These are phyloP conservation scores for Ascochyta clinopodiicola DNA, from an alignment of 2,329 filamentous ascomycete genomes.

Conservation along the genomic window DNA sequence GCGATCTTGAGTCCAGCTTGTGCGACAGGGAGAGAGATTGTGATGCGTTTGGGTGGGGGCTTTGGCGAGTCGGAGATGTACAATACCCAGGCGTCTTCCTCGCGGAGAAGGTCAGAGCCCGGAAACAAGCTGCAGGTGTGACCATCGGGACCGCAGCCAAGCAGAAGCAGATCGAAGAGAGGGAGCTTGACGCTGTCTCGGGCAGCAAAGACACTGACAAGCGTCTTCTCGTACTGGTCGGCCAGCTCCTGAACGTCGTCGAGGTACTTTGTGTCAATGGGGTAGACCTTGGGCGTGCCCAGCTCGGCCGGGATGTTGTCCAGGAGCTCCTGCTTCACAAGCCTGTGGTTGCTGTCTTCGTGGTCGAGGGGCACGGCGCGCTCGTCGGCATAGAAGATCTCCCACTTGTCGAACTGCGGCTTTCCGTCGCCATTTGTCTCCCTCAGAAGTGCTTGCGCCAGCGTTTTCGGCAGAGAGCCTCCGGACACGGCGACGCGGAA, in stretches of 20 bases:
- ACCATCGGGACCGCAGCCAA: constrained; percentile 93
- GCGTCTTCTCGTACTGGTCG: constrained; percentile 87
- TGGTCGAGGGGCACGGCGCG: constrained; percentile 91
- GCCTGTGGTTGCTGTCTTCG: constrained; percentile 89
- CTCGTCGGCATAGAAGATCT: constrained; percentile 98
- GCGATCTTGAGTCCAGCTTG: constrained; percentile 84
- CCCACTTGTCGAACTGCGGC: constrained; percentile 85
- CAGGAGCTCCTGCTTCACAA: constrained; percentile 85
- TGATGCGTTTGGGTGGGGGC: constrained; percentile 88
- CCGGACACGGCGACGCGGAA: constrained; percentile 96
- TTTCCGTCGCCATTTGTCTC: constrained; percentile 63
- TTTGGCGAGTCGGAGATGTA: constrained; percentile 94
- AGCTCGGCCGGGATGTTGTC: constrained; percentile 79
- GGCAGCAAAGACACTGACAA: constrained; percentile 85
- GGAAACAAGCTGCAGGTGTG: constrained; percentile 98
- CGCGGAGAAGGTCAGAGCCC: constrained; percentile 82
- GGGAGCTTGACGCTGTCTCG: constrained; percentile 94
- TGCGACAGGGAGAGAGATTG: constrained; percentile 88
- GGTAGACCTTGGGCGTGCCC: constrained; percentile 74
- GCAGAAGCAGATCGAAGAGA: constrained; percentile 90
- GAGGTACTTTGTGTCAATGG: constrained; percentile 74
- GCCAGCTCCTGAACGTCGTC: constrained; percentile 89
- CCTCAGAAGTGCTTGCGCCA: constrained; percentile 81
- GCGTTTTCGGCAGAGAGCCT: constrained; percentile 86
- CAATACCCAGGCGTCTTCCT: constrained; percentile 89